Conservation (phyloP, 179 eudicot species). For the Silene noctiflora region DNA sequence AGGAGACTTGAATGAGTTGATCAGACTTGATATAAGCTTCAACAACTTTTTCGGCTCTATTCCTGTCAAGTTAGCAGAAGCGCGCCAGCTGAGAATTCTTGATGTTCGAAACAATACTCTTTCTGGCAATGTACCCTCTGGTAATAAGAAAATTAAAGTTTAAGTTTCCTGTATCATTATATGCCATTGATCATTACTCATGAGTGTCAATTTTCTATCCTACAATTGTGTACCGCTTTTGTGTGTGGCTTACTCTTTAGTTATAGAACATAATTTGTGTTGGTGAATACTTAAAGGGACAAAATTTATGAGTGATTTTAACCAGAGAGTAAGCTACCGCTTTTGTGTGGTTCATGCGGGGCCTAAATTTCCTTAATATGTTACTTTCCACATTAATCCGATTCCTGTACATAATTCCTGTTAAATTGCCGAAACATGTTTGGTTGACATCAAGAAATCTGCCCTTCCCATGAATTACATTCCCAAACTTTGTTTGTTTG, state of each 20-base stretch:
- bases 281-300: slow-evolving; percentile 3
- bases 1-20: slow-evolving; percentile 55
- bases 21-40: slow-evolving; percentile 74
- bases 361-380: background rate
- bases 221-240: background rate
- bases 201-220: slow-evolving; percentile 3
- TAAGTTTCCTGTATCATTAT: background rate
- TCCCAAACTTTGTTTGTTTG: background rate
- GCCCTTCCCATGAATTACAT: background rate
- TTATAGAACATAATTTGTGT: background rate
- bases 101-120: slow-evolving; percentile 69
- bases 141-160: slow-evolving; percentile 33
- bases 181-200: background rate
- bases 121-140: slow-evolving; percentile 76
- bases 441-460: background rate
- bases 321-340: background rate
- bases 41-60: slow-evolving; percentile 73
- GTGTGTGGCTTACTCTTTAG: background rate
- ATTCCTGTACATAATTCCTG: background rate
- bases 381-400: background rate
- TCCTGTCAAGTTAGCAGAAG: slow-evolving; percentile 62
- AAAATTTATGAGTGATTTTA: background rate
- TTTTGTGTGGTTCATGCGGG: background rate
- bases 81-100: slow-evolving; percentile 52
- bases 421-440: background rate